phyloP scores from a whole-genome alignment of 2,329 filamentous ascomycete species.

The Neopestalotiopsis rosae region DNA sequence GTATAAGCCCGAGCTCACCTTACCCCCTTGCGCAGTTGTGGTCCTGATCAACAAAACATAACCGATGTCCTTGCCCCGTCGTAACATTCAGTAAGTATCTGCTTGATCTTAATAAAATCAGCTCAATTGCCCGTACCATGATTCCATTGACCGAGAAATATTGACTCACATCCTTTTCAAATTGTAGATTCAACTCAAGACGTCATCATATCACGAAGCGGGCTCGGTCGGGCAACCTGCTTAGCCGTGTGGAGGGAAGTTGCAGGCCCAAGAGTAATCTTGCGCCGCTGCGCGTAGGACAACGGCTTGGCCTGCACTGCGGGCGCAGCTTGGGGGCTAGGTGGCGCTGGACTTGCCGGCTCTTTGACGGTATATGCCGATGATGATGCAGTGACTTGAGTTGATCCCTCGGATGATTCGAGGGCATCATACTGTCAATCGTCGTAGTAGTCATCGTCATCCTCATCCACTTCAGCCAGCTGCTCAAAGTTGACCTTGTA shows the following conservation, averaged over 20 bases:
- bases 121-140: neutral
- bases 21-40: neutral
- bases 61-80: neutral
- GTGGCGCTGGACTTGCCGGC: constrained; percentile 45
- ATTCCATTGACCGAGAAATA: neutral
- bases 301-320: constrained; percentile 34
- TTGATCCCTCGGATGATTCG: constrained; percentile 83
- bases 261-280: constrained; percentile 51
- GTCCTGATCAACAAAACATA: neutral
- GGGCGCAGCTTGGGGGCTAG: constrained; percentile 37
- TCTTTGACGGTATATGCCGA: constrained; percentile 43
- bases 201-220: constrained; percentile 72
- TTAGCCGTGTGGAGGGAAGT: constrained; percentile 48
- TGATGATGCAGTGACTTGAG: constrained; percentile 61
- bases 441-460: constrained; percentile 91
- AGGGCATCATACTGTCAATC: constrained; percentile 65
- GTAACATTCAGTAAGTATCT: constrained; percentile 12
- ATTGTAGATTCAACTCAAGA: constrained; percentile 47
- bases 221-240: constrained; percentile 67
- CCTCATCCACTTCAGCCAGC: constrained; percentile 87
- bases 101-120: neutral
- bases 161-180: constrained; percentile 34
- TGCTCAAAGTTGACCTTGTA: constrained; percentile 99
- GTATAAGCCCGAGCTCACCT: neutral
- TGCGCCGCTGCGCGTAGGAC: constrained; percentile 49